Conservation (phyloP, 164 flowering plant genomes). For the Sedum album region DNA sequence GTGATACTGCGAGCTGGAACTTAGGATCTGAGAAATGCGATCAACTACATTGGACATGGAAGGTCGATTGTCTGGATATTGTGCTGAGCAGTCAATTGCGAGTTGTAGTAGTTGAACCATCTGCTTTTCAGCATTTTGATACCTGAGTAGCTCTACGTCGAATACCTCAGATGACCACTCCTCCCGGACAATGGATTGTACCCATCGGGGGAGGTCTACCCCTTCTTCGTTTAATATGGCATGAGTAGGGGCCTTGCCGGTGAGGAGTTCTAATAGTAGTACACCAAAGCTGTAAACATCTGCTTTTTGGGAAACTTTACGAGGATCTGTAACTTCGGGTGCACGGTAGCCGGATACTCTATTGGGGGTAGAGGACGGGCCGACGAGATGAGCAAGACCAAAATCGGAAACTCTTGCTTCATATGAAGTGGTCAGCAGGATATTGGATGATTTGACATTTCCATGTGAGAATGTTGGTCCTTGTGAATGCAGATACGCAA, state of each 20-base stretch:
- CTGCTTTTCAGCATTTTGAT: constrained; percentile 4
- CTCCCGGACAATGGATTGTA: constrained; percentile 6
- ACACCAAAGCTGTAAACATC: constrained; percentile 12
- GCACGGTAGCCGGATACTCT: constrained; percentile 7
- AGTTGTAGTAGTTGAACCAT: constrained; percentile 8
- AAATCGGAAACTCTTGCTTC: constrained; percentile 8
- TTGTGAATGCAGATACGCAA: constrained; percentile 3
- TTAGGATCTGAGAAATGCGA: background rate
- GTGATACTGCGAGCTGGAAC: constrained; percentile 1
- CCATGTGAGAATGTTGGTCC: constrained; percentile 5
- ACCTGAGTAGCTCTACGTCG: constrained; percentile 8
- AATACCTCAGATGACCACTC: constrained; percentile 10
- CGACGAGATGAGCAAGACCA: constrained; percentile 5
- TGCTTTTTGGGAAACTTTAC: constrained; percentile 8
- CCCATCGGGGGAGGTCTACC: constrained; percentile 9
- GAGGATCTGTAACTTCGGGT: constrained; percentile 8
- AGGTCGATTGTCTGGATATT: constrained; percentile 7
- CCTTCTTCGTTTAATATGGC: constrained; percentile 6
- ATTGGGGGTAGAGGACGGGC: constrained; percentile 7
- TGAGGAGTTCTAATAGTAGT: background rate
- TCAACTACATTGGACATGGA: constrained; percentile 5
- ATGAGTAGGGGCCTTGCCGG: constrained; percentile 7
- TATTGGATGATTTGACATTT: constrained; percentile 8
- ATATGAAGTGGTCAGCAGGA: background rate
- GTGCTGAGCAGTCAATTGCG: constrained; percentile 5